Evolutionary conservation across 495 filamentous ascomycete species (phyloP), one percentile per base, ranked within the genome.

Genomic region (Penicillium antarcticum): DNA sequence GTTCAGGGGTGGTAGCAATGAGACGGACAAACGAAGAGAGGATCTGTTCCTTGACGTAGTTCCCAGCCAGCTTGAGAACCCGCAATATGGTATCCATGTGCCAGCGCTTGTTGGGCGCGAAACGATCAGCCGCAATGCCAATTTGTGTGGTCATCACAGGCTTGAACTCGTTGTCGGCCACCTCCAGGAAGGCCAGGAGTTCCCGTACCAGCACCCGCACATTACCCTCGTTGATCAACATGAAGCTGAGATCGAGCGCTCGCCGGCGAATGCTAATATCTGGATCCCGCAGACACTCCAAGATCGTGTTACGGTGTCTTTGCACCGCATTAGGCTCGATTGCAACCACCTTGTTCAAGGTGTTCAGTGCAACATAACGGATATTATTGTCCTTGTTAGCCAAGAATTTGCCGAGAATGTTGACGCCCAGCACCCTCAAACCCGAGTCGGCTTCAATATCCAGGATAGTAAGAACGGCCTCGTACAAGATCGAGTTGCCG

Each of bases 301-400:
- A 76, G 57, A 98, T 97, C 7, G 94, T 98, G 67, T 96, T 97
- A 45, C 95, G 85, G 70, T 98, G 94, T 65, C 94, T 78, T 63
- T 97, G 95, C 4, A 98, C 94, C 2, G 94, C 95, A 62, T 97
- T 97, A 14, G 94, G 95, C 65, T 98, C 94, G 33, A 98, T 90
- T 9, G 95, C 92, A 38, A 98, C 92, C 44, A 98, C 94, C 72
- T 98, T 98, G 72, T 96, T 92, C 51, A 98, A 76, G 1, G 94
- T 98, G 68, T 98, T 98, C 21, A 98, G 71, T 19, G 94, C 94
- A 41, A 98, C 94, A 65, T 98, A 98, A 61, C 94, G 89, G 65
- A 98, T 97, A 62, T 98, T 98, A 76, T 98, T 98, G 72, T 98
- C 94, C 66, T 92, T 88, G 70, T 98, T 98, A 6, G 91, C 84